phyloP scores from a whole-genome alignment of 2,329 filamentous ascomycete genomes.

The Penicillium hordei region DNA sequence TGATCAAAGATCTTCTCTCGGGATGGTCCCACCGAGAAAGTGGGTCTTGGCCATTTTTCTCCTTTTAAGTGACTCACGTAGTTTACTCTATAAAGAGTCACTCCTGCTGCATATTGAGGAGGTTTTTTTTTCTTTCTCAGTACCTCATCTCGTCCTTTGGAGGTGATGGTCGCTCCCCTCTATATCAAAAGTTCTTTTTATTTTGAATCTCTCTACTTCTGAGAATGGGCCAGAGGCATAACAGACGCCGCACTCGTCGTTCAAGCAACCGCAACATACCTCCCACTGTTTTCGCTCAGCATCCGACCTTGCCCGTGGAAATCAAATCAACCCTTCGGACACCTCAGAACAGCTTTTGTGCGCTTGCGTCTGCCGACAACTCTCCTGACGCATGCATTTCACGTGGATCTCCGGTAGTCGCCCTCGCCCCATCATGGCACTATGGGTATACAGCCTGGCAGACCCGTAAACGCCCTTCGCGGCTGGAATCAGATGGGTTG shows the following conservation, averaged over 20 bases:
- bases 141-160: conserved; percentile 41
- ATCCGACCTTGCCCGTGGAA: background rate
- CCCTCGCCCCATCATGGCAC: conserved; percentile 44
- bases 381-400: conserved; percentile 20
- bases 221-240: conserved; percentile 50
- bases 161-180: conserved; percentile 42
- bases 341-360: conserved; percentile 12
- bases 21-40: conserved; percentile 19
- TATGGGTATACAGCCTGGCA: conserved; percentile 44
- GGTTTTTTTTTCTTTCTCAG: conserved; percentile 9
- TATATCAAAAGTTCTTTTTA: conserved; percentile 18
- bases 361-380: conserved; percentile 20
- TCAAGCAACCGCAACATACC: conserved; percentile 33
- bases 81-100: conserved; percentile 18
- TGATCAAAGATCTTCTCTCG: conserved; percentile 18
- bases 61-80: conserved; percentile 22
- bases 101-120: conserved; percentile 13
- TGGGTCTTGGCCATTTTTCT: conserved; percentile 14
- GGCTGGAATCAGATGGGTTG: conserved; percentile 29
- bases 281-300: conserved; percentile 8
- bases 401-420: conserved; percentile 28
- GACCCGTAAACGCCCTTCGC: conserved; percentile 34
- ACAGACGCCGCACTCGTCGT: conserved; percentile 47
- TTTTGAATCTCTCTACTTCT: background rate
- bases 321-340: conserved; percentile 12